Evolutionary conservation across 2,329 filamentous ascomycete species (phyloP), one percentile per base, ranked within the genome.

Genomic region (Botryotinia globosa): DNA sequence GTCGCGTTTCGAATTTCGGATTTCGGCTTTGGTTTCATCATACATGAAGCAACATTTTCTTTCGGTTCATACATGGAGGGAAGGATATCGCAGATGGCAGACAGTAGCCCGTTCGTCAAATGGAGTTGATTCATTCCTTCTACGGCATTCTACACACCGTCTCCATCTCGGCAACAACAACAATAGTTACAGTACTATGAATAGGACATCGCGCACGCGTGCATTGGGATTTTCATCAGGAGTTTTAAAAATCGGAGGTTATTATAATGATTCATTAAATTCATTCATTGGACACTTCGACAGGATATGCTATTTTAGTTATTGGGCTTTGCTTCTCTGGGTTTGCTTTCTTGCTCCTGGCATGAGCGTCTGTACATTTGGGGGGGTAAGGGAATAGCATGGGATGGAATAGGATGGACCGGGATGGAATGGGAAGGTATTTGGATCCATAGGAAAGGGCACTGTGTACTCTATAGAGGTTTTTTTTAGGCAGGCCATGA

Each of bases 221-320:
- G 58, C 32, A 71, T 71, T 42, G 58, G 58, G 44, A 25, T 39
- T 51, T 70, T 71, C 18, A 68, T 68, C n/a, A 42, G 65, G 65
- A 68, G 65, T 68, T 44, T 42, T n/a, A 56, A 68, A 68, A 68
- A 68, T 32, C 37, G 63, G 65, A 34, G 65, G 65, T 20, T 56
- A 68, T 56, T 42, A 68, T 67, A 67, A 42, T 67, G 48, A 25
- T 42, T 56, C 14, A 54, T 56, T 67, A n/a, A 32, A 42, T 68
- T 68, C 48, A 42, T 68, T 68, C 51, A 4, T 68, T 56, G 48
- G n/a, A 42, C 32, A 68, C 48, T 22, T 56, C 22, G 18, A 10
- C 65, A 56, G n/a, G n/a, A 44, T 42, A 68, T 56, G 48, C 42
- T 29, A 8, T 56, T 67, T 56, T 68, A 67, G 65, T 56, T 68